Conservation (phyloP, 179 eudicot species). For the Beta macrorhiza region DNA sequence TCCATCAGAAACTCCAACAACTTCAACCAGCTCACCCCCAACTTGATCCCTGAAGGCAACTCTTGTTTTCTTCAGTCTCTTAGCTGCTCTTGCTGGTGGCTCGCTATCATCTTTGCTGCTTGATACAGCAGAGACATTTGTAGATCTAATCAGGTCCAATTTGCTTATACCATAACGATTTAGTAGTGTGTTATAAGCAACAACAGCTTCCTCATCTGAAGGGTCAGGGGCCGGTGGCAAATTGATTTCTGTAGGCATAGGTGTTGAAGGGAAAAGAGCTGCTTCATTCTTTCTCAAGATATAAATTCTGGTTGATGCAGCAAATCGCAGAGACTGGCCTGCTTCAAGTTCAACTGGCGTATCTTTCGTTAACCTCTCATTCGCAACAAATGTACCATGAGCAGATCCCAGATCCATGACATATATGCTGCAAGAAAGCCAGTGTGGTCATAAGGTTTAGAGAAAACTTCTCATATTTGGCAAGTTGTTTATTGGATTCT, state of each 20-base stretch:
- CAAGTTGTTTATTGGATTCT: neutral
- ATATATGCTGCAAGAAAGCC: constrained; percentile 55
- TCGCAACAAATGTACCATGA: constrained; percentile 98
- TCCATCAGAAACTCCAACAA: constrained; percentile 95
- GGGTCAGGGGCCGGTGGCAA: constrained; percentile 95
- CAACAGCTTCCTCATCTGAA: constrained; percentile 89
- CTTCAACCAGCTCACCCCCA: constrained; percentile 86
- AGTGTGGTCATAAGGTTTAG: constrained; percentile 4
- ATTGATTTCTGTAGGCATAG: constrained; percentile 50
- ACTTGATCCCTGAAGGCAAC: constrained; percentile 89
- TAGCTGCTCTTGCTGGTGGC: constrained; percentile 47
- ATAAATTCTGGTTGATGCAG: constrained; percentile 90
- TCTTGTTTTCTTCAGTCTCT: constrained; percentile 63
- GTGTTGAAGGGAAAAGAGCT: constrained; percentile 74
- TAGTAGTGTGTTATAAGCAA: constrained; percentile 77
- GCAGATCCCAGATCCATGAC: constrained; percentile 97
- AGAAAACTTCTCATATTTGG: neutral
- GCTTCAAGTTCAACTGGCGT: constrained; percentile 87
- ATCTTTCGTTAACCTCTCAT: constrained; percentile 84
- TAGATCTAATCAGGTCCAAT: constrained; percentile 34
- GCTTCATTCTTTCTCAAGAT: constrained; percentile 73
- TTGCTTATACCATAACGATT: constrained; percentile 63
- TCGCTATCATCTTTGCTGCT: constrained; percentile 34
- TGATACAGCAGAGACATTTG: constrained; percentile 24
- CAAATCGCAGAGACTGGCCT: constrained; percentile 92